A percentile compares a stretch with the other conserved stretches of the same genome.
These are phyloP conservation scores for Naematelia aurantialba DNA, from an alignment of 768 basidiomycete genomes.

Conservation along the genomic window DNA sequence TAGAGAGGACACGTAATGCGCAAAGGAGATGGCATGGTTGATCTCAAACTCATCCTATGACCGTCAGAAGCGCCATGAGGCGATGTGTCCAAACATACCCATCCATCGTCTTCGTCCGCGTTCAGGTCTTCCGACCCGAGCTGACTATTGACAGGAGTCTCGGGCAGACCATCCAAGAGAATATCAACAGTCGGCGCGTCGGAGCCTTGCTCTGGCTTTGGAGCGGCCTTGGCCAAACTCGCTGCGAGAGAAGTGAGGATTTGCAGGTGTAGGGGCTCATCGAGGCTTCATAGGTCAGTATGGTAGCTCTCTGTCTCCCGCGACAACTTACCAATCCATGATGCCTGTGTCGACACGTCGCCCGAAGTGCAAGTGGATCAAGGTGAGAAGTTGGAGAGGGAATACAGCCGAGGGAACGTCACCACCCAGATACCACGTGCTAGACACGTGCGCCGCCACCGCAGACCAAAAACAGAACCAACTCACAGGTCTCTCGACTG, in stretches of 20 bases:
- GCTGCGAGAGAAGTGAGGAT: slow-evolving; percentile 42
- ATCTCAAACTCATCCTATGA: slow-evolving; percentile 36
- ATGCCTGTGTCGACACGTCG: not conserved
- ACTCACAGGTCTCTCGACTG: not conserved
- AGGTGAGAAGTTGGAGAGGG: not conserved
- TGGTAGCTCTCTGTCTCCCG: not conserved
- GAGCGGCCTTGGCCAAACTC: slow-evolving; percentile 26
- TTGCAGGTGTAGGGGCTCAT: slow-evolving; percentile 43
- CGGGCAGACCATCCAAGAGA: slow-evolving; percentile 25
- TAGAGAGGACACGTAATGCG: slow-evolving; percentile 42
- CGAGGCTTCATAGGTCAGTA: slow-evolving; percentile 28
- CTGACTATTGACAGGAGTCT: slow-evolving; percentile 1
- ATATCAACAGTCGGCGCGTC: not conserved
- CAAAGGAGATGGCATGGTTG: slow-evolving; percentile 46
- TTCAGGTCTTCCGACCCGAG: not conserved
- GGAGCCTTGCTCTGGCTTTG: not conserved
- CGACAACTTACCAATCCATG: slow-evolving; percentile 37
- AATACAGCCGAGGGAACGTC: not conserved
- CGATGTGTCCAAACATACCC: slow-evolving; percentile 22
- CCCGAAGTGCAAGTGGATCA: not conserved
- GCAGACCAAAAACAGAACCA: not conserved
- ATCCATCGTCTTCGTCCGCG: slow-evolving; percentile 33
- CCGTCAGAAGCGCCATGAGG: not conserved
- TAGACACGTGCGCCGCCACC: not conserved
- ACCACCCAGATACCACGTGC: not conserved